Base-by-base conservation (phyloP, 2,329 filamentous ascomycete species). In the Clonostachys chloroleuca region DNA sequence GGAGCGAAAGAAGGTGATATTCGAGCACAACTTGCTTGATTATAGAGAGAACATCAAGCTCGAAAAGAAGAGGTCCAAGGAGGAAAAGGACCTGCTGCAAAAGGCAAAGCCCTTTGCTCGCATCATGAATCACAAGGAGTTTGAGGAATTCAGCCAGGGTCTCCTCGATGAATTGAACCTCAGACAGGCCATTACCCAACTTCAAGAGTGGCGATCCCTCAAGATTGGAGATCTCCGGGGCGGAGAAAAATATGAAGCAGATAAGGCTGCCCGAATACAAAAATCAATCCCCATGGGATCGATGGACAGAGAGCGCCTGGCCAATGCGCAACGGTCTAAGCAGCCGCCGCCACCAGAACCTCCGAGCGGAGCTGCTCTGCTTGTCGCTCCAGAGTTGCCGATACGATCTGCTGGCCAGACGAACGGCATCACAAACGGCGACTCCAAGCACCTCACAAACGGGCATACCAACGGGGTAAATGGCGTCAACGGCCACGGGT, bases 61-160 rank as follows among this genome's bases (percentile, higher is more conserved):
- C 5, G 94, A 99, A 61, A 99, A 97, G 80, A 96, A 92, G 69
- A 82, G 92, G 34, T 95, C 90, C 1, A 97, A 97, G 62, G 94
- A 99, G 62, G 94, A 99, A 65, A 82, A 87, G 46, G 94, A 97
- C 46, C 69, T 97, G 13, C 68, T 96, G 14, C 92, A 92, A 68
- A 96, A 95, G 63, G 87, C 91, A 6, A 99, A 99, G 59, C 94
- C 94, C 0, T 96, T 96, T 59, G 92, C 91, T 4, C 83, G 92
- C 40, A 95, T 97, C 81, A 96, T 97, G 92, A 95, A 92, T 58
- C 86, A 87, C 56, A 78, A 86, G 42, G 94, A 99, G 64, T 97
- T 95, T 59, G 87, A 95, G 52, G 81, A 84, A 12, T 85, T 97
- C 55, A 88, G 86, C 55, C 84, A 90, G 51, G 92, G 91, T 2